Conservation (phyloP, 2,329 filamentous ascomycete species). For the Epichloe hybrida region DNA sequence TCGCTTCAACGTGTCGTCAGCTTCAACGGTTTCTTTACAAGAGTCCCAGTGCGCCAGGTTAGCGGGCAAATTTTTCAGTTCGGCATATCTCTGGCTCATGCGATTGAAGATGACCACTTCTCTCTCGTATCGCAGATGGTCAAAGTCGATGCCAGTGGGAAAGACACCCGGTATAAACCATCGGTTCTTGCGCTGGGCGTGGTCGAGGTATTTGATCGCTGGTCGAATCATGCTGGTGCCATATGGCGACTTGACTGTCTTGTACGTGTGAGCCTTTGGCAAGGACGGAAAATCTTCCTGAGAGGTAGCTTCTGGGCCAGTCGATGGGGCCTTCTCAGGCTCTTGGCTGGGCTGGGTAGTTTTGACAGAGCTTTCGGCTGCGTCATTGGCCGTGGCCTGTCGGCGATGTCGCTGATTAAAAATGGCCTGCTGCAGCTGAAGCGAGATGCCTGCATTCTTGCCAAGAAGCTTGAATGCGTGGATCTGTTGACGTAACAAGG, state of each 20-base stretch:
- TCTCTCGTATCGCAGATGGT: constrained; percentile 72
- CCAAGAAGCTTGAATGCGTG: constrained; percentile 80
- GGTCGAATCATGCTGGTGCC: constrained; percentile 37
- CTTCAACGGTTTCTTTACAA: constrained; percentile 49
- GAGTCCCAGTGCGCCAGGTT: constrained; percentile 83
- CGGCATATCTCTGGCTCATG: constrained; percentile 70
- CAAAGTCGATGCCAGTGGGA: constrained; percentile 76
- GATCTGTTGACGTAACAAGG: constrained; percentile 72
- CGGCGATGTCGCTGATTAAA: constrained; percentile 62
- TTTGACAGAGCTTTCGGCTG: constrained; percentile 25
- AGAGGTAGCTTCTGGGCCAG: constrained; percentile 20
- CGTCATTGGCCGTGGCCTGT: constrained; percentile 36
- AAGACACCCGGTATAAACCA: constrained; percentile 77
- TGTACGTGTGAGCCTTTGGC: constrained; percentile 43
- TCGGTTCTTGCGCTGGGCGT: constrained; percentile 61
- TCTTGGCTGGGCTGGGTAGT: constrained; percentile 18
- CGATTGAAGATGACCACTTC: constrained; percentile 84
- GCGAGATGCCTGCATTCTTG: constrained; percentile 72
- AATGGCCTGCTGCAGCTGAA: constrained; percentile 67
- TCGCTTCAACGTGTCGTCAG: constrained; percentile 72
- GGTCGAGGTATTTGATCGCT: constrained; percentile 65
- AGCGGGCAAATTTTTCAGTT: constrained; percentile 70
- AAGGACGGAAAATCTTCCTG: constrained; percentile 19
- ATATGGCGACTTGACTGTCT: constrained; percentile 65
- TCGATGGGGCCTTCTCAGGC: constrained; percentile 21